These are phyloP conservation scores for Phlebiopsis gigantea DNA, from an alignment of 768 basidiomycete species.

Conservation along the genomic window DNA sequence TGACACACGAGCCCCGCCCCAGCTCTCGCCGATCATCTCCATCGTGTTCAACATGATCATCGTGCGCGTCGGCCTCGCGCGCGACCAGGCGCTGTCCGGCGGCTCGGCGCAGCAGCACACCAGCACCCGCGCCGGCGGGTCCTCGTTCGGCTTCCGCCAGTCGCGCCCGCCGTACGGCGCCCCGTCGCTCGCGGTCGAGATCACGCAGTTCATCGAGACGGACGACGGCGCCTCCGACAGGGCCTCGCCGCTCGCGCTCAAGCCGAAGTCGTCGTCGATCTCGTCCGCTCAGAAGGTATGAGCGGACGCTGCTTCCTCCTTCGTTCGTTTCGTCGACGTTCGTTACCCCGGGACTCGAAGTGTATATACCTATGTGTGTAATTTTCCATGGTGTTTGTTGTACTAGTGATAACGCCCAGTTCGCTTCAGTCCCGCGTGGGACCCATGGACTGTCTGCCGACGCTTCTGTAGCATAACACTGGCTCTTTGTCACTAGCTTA, in stretches of 20 bases:
- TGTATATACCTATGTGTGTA: not conserved
- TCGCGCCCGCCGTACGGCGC: slow-evolving; percentile 11
- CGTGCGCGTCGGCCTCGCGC: slow-evolving; percentile 29
- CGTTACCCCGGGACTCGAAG: not conserved
- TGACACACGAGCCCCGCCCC: not conserved
- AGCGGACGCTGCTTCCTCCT: not conserved
- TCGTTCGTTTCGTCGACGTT: not conserved
- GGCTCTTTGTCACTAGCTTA: too few relatives aligned
- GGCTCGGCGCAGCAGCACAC: not conserved
- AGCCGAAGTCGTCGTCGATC: not conserved
- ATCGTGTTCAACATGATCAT: slow-evolving; percentile 41
- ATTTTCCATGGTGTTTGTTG: too few relatives aligned
- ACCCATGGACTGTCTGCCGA: too few relatives aligned
- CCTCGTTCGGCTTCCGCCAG: slow-evolving; percentile 6
- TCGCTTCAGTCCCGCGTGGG: too few relatives aligned
- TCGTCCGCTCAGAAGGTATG: not conserved
- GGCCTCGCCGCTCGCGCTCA: not conserved
- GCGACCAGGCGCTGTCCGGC: slow-evolving; percentile 2
- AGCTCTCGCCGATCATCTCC: slow-evolving; percentile 35
- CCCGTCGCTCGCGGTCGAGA: slow-evolving; percentile 18
- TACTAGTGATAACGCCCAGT: too few relatives aligned
- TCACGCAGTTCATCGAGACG: slow-evolving; percentile 19
- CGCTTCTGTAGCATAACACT: too few relatives aligned
- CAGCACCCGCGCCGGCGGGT: not conserved
- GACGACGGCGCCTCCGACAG: slow-evolving; percentile 5